A percentile compares a stretch with the other conserved stretches of the same genome.
These are phyloP conservation scores for Botrytis deweyae DNA, from an alignment of 2,329 filamentous ascomycete species.

Conservation along the genomic window DNA sequence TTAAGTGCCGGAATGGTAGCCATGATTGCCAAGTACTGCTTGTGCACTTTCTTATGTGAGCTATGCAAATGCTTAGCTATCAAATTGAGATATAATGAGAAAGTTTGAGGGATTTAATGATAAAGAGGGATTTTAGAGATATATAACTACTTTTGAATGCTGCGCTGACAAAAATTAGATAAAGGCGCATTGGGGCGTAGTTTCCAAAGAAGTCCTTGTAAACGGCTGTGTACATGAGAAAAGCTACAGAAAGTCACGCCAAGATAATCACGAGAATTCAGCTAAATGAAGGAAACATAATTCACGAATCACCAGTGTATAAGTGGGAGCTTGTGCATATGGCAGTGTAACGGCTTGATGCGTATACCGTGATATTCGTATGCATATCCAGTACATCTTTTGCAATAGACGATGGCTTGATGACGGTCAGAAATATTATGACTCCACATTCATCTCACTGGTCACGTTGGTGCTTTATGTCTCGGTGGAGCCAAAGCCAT, in stretches of 20 bases:
- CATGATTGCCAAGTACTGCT: not conserved
- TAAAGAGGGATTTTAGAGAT: not conserved
- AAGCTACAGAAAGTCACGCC: not conserved
- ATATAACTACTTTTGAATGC: conserved; percentile 3
- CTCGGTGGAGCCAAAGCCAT: not conserved
- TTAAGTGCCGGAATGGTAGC: conserved; percentile 27
- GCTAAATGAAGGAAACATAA: not conserved
- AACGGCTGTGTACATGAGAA: not conserved
- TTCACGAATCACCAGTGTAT: not conserved
- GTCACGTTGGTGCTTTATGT: not conserved
- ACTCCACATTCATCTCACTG: not conserved
- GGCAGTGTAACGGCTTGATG: not conserved
- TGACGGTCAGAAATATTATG: conserved; percentile 10
- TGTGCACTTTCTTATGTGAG: not conserved
- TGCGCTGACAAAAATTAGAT: not conserved
- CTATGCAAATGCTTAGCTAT: not conserved
- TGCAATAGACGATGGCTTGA: not conserved
- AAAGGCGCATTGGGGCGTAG: not conserved
- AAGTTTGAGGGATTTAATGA: conserved; percentile 14
- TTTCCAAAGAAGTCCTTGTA: not conserved
- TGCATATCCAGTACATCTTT: conserved; percentile 1
- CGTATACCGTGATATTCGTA: not conserved
- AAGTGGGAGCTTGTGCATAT: conserved; percentile 6
- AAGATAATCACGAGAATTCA: conserved; percentile 13
- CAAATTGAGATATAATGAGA: not conserved